phyloP scores from a whole-genome alignment of 2,329 filamentous ascomycete species.

The Bipolaris cookei region DNA sequence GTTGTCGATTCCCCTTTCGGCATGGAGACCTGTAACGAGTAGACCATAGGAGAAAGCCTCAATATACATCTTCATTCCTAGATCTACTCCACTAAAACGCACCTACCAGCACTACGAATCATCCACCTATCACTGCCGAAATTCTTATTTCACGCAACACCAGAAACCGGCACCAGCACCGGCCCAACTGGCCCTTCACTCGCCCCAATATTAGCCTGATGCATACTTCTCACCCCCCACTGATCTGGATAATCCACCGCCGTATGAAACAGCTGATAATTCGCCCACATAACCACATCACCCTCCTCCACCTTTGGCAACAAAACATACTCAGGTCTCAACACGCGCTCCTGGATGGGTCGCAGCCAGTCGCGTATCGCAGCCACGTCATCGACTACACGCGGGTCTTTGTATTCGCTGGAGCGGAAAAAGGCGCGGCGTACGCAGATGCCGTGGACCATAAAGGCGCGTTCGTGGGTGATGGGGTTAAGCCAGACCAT shows the following conservation, averaged over 20 bases:
- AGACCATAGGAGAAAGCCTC: too few species aligned
- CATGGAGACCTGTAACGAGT: too few species aligned
- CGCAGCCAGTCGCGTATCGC: slow-evolving; percentile 49
- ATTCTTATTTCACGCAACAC: too few species aligned
- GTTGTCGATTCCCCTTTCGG: too few species aligned
- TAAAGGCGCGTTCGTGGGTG: slow-evolving; percentile 44
- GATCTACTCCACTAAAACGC: too few species aligned
- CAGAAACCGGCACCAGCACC: slow-evolving; percentile 30
- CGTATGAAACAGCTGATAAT: slow-evolving; percentile 40
- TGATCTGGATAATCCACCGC: slow-evolving; percentile 54
- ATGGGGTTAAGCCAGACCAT: slow-evolving; percentile 57
- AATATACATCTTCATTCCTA: too few species aligned
- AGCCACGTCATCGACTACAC: slow-evolving; percentile 48
- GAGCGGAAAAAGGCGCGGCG: slow-evolving; percentile 49
- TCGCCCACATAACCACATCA: slow-evolving; percentile 49
- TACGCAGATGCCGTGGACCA: slow-evolving; percentile 8
- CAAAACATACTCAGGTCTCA: slow-evolving; percentile 54
- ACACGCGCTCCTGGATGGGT: slow-evolving; percentile 50
- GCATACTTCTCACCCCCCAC: slow-evolving; percentile 53
- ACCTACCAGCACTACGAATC: too few species aligned
- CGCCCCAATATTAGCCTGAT: slow-evolving; percentile 55
- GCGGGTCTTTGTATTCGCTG: slow-evolving; percentile 41
- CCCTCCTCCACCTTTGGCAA: slow-evolving; percentile 52
- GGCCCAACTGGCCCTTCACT: slow-evolving; percentile 37
- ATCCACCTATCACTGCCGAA: too few species aligned